Conservation (phyloP, 306 rosid species). For the Inga laurina region DNA sequence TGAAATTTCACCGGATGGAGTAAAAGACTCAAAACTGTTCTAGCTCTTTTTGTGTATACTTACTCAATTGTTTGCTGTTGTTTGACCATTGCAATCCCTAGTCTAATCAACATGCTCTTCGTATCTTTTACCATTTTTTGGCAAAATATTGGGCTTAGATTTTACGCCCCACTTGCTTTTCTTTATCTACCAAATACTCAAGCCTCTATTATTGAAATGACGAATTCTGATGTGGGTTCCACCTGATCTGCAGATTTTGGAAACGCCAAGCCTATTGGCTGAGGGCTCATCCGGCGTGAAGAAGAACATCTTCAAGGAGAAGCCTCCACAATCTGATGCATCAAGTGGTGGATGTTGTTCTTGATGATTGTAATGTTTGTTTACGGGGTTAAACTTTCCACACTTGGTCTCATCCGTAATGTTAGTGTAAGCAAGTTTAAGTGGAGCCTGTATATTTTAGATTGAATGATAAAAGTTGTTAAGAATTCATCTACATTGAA, state of each 20-base stretch:
- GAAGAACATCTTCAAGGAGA: constrained; percentile 69
- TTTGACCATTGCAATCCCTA: background rate
- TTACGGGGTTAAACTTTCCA: background rate
- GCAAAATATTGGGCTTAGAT: background rate
- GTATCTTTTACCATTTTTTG: background rate
- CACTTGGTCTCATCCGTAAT: background rate
- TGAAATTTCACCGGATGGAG: background rate
- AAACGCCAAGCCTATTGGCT: constrained; percentile 75
- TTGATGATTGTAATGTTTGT: constrained; percentile 38
- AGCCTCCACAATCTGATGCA: constrained; percentile 49
- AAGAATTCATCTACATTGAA: constrained; percentile 4
- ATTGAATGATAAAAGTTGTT: constrained; percentile 19
- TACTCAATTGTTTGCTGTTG: background rate
- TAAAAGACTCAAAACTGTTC: background rate
- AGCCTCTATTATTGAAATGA: background rate
- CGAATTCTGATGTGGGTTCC: background rate
- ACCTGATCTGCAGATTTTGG: constrained; percentile 60
- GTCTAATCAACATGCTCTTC: background rate
- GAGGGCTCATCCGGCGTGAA: constrained; percentile 71
- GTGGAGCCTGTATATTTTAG: background rate
- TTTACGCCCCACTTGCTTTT: background rate
- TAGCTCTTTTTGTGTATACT: background rate
- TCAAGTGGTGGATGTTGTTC: constrained; percentile 65
- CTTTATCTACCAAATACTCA: constrained; percentile 4
- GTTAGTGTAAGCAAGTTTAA: constrained; percentile 15